These are phyloP conservation scores for Strobilomyces confusus DNA, from an alignment of 768 basidiomycete species.

Conservation along the genomic window DNA sequence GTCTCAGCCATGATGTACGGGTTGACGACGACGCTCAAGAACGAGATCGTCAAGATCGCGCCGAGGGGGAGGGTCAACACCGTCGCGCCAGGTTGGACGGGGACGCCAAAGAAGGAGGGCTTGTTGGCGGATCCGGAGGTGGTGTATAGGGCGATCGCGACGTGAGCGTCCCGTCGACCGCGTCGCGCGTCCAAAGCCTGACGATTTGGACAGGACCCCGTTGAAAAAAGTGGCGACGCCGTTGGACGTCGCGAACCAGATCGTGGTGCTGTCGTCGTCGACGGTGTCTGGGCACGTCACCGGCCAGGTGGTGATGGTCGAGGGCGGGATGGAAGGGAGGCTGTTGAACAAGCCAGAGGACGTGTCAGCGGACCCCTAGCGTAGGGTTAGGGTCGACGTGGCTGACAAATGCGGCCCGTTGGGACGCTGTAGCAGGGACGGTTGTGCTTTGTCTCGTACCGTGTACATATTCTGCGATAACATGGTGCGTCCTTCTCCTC, in stretches of 20 bases:
- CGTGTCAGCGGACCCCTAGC: slow-evolving; percentile 6
- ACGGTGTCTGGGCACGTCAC: slow-evolving; percentile 66
- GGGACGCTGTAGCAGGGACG: not conserved
- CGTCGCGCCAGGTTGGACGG: slow-evolving; percentile 67
- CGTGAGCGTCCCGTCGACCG: slow-evolving; percentile 39
- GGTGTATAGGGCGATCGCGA: slow-evolving; percentile 59
- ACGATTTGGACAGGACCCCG: slow-evolving; percentile 47
- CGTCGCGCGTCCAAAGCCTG: not conserved
- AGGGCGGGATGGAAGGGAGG: slow-evolving; percentile 79
- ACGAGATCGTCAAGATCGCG: slow-evolving; percentile 76
- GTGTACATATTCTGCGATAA: not conserved
- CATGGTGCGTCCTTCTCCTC: slow-evolving; percentile 17
- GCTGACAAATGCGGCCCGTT: slow-evolving; percentile 20
- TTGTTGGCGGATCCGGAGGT: slow-evolving; percentile 52
- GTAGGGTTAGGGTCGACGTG: slow-evolving; percentile 21
- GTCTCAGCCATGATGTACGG: slow-evolving; percentile 68
- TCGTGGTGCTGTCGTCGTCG: slow-evolving; percentile 57
- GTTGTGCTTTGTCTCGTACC: slow-evolving; percentile 7
- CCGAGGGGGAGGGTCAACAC: slow-evolving; percentile 67
- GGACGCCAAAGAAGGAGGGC: slow-evolving; percentile 59
- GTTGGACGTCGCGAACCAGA: slow-evolving; percentile 60
- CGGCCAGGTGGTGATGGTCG: slow-evolving; percentile 67
- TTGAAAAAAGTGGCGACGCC: slow-evolving; percentile 65
- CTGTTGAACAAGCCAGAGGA: slow-evolving; percentile 42
- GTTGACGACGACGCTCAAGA: slow-evolving; percentile 63